Conservation (phyloP, 441 rosid genomes). For the Flueggea neowawraea region DNA sequence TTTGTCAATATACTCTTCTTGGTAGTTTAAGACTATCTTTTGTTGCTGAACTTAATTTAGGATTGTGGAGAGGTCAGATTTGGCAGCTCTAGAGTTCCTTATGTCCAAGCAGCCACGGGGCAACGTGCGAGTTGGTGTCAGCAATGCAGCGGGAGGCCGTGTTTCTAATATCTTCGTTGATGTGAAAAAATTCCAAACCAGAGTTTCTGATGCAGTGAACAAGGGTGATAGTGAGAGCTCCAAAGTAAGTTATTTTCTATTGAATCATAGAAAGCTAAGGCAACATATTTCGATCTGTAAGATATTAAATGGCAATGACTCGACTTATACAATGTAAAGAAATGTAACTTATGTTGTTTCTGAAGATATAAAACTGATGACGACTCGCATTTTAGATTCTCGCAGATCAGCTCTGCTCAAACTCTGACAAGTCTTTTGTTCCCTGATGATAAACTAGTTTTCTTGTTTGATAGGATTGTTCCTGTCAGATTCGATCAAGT, state of each 20-base stretch:
- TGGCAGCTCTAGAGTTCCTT: slow-evolving; percentile 79
- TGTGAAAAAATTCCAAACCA: slow-evolving; percentile 69
- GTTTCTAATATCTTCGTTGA: slow-evolving; percentile 75
- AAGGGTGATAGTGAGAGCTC: slow-evolving; percentile 25
- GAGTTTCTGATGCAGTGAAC: slow-evolving; percentile 32
- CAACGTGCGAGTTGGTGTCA: slow-evolving; percentile 64
- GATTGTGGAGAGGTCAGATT: slow-evolving; percentile 73
- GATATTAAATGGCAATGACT: too few species aligned
- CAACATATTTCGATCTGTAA: too few species aligned
- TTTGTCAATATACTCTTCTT: neutral
- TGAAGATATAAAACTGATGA: too few species aligned
- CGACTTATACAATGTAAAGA: too few species aligned
- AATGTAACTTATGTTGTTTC: too few species aligned
- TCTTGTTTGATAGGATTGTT: too few species aligned
- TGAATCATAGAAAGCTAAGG: too few species aligned
- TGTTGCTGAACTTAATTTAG: slow-evolving; percentile 22
- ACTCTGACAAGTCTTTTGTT: too few species aligned
- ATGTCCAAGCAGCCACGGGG: slow-evolving; percentile 94
- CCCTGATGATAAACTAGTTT: too few species aligned
- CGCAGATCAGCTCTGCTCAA: too few species aligned
- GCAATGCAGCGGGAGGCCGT: slow-evolving; percentile 51
- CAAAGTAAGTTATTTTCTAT: slow-evolving; percentile 19
- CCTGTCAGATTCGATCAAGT: too few species aligned
- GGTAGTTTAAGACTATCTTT: neutral
- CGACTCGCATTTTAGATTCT: too few species aligned